Conservation (phyloP, 2,329 filamentous ascomycete genomes). For the Pseudocercospora eumusae region DNA sequence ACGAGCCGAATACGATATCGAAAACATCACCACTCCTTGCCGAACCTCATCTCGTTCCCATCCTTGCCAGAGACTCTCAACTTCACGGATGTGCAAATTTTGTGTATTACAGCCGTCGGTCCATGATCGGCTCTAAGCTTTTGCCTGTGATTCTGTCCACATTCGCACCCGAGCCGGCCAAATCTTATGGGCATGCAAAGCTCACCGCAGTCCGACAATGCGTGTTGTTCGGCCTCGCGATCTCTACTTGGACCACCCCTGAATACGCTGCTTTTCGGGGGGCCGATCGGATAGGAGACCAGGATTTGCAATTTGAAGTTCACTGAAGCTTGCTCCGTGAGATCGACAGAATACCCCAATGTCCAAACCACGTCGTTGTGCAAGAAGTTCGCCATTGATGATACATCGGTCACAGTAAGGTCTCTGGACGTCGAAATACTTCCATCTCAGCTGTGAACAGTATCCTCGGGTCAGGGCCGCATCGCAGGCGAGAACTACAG, state of each 20-base stretch:
- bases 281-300: background rate
- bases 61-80: background rate
- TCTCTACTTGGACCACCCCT: background rate
- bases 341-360: background rate
- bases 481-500: conserved; percentile 22
- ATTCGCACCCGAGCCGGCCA: background rate
- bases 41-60: background rate
- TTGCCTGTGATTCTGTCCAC: background rate
- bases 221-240: too few relatives aligned
- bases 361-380: conserved; percentile 31
- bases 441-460: conserved; percentile 24
- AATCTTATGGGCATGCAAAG: too few relatives aligned
- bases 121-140: background rate
- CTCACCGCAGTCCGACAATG: too few relatives aligned
- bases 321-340: conserved; percentile 23
- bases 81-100: background rate
- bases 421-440: conserved; percentile 26
- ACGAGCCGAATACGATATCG: background rate
- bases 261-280: background rate
- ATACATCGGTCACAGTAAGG: conserved; percentile 35
- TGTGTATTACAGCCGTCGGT: background rate
- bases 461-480: conserved; percentile 7
- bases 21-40: background rate
- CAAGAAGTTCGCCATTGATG: conserved; percentile 30
- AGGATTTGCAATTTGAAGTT: conserved; percentile 29